These are phyloP conservation scores for Zoysia pacifica DNA, from an alignment of 176 grass and related monocot species.

Conservation along the genomic window DNA sequence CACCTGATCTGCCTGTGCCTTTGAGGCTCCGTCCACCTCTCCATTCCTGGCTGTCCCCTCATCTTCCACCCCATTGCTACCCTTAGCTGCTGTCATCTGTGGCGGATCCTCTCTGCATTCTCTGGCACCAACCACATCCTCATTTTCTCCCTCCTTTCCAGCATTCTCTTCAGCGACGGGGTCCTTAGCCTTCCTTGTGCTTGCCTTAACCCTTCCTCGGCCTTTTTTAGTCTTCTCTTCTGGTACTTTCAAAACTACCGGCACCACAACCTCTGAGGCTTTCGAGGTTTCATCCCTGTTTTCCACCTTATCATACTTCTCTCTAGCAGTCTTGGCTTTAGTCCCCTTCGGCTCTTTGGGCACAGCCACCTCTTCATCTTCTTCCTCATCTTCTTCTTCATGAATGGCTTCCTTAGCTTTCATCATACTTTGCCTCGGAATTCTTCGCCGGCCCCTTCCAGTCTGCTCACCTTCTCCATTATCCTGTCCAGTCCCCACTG, in stretches of 20 bases:
- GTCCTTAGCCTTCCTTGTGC: neutral
- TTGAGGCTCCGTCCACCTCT: constrained; percentile 5
- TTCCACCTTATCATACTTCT: constrained; percentile 23
- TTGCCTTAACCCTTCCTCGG: constrained; percentile 13
- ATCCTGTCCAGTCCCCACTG: neutral
- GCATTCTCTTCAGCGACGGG: constrained; percentile 10
- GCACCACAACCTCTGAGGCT: constrained; percentile 21
- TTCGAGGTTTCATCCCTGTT: constrained; percentile 5
- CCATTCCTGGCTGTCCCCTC: constrained; percentile 16
- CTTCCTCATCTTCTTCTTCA: constrained; percentile 25
- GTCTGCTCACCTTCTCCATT: neutral
- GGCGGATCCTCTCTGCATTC: neutral
- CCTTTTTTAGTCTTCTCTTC: constrained; percentile 1
- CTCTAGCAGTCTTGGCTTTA: neutral
- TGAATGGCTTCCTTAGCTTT: neutral
- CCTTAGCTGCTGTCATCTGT: constrained; percentile 12
- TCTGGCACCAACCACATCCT: constrained; percentile 19
- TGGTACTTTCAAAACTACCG: neutral
- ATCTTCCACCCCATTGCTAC: constrained; percentile 17
- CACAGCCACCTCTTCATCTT: constrained; percentile 25
- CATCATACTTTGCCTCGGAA: constrained; percentile 16
- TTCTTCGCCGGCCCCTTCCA: constrained; percentile 10
- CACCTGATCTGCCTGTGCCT: constrained; percentile 21
- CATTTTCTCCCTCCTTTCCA: neutral
- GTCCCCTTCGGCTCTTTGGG: neutral